Evolutionary conservation across 225 moss, liverwort and hornwort species (phyloP).

Genomic region (Sphagnum tenellum): DNA sequence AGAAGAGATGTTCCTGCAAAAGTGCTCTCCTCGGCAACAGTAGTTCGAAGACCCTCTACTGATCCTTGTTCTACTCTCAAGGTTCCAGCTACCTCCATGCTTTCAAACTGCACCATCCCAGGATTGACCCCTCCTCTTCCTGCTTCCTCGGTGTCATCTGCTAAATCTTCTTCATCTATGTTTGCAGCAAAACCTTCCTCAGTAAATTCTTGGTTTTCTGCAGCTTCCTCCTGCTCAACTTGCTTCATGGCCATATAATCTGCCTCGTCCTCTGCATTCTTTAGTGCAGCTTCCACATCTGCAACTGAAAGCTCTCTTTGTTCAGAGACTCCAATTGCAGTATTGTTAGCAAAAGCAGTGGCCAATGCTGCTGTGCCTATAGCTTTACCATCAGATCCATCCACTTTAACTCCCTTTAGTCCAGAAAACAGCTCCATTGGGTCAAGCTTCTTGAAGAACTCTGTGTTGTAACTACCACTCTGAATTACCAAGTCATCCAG

Average conservation of each 20-base stretch:
- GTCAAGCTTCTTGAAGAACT: constrained; percentile 93
- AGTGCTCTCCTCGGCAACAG: constrained; percentile 24
- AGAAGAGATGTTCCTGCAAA: constrained; percentile 43
- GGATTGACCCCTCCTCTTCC: constrained; percentile 13
- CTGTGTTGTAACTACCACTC: constrained; percentile 96
- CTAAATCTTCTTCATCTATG: constrained; percentile 85
- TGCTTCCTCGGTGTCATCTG: constrained; percentile 70
- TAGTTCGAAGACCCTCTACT: constrained; percentile 20
- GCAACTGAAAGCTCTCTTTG: constrained; percentile 72
- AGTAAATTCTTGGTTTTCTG: constrained; percentile 88
- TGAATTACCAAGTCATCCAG: constrained; percentile 97
- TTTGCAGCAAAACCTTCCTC: constrained; percentile 73
- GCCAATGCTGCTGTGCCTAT: constrained; percentile 11
- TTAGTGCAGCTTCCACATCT: constrained; percentile 91
- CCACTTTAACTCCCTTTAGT: constrained; percentile 54
- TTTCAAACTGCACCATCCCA: constrained; percentile 13
- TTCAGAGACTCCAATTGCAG: constrained; percentile 24
- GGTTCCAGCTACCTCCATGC: constrained; percentile 9
- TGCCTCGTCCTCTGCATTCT: constrained; percentile 93
- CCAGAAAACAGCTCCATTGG: constrained; percentile 97
- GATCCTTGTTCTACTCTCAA: constrained; percentile 15
- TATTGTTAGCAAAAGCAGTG: constrained; percentile 5
- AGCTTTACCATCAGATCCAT: constrained; percentile 17
- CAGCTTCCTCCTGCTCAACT: constrained; percentile 95
- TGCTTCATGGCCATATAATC: constrained; percentile 99